phyloP scores from a whole-genome alignment of 2,329 filamentous ascomycete species.

The Verruconis gallopava region DNA sequence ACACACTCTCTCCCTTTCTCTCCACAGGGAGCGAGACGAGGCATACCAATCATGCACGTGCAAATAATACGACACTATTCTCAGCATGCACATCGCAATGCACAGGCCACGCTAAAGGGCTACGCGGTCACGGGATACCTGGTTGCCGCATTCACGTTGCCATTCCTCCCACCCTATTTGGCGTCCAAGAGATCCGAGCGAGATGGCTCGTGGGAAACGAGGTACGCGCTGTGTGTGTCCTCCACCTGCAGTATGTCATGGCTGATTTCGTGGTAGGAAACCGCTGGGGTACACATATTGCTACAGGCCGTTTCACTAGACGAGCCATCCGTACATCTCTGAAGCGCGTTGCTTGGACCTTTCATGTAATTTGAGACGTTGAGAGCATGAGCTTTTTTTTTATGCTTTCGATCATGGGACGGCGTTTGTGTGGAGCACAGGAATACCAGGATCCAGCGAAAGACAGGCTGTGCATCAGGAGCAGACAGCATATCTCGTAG shows the following conservation, averaged over 20 bases:
- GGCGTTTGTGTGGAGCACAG: neutral
- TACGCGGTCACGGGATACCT: slow-evolving; percentile 25
- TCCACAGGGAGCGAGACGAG: neutral
- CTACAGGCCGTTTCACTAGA: too few relatives aligned
- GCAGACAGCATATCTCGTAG: neutral
- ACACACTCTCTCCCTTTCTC: neutral
- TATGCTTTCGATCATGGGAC: neutral
- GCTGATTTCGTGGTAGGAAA: too few relatives aligned
- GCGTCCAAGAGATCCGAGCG: slow-evolving; percentile 24
- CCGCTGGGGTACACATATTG: too few relatives aligned
- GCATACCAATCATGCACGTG: neutral
- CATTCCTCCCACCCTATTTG: slow-evolving; percentile 26
- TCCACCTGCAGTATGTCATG: too few relatives aligned
- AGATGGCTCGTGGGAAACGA: slow-evolving; percentile 25
- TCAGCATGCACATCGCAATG: slow-evolving; percentile 20
- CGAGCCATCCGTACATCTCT: too few relatives aligned
- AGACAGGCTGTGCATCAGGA: neutral
- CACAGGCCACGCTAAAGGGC: slow-evolving; percentile 23
- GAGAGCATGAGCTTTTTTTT: too few relatives aligned
- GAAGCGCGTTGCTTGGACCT: too few relatives aligned
- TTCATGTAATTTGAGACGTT: too few relatives aligned
- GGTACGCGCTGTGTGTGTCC: too few relatives aligned
- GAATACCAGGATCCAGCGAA: neutral
- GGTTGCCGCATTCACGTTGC: slow-evolving; percentile 25
- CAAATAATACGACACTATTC: slow-evolving; percentile 17